A percentile compares a stretch with the other conserved stretches of the same genome.
Conservation (phyloP, 768 basidiomycete genomes). For the Lepiota brunneoincarnata region DNA sequence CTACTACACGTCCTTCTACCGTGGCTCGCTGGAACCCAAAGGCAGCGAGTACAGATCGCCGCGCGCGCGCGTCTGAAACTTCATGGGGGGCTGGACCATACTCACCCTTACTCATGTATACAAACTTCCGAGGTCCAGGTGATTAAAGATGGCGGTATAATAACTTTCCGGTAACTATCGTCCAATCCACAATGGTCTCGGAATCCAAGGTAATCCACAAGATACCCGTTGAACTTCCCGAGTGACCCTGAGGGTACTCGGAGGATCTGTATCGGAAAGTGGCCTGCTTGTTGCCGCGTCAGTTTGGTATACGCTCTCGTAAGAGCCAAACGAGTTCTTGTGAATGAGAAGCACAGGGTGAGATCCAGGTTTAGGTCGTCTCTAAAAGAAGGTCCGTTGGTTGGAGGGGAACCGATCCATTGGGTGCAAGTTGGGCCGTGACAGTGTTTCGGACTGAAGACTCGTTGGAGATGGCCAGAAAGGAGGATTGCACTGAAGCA, state of each 20-base stretch:
- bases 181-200: background rate
- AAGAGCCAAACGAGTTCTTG: no score
- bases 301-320: no score
- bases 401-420: no score
- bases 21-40: background rate
- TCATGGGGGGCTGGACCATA: background rate
- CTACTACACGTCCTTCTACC: background rate
- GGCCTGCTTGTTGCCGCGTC: no score
- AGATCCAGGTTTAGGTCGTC: no score
- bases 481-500: no score
- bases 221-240: background rate
- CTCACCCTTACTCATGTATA: background rate
- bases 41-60: background rate
- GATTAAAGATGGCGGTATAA: background rate
- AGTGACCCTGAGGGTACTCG: background rate
- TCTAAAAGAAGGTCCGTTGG: no score
- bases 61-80: background rate
- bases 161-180: conserved; percentile 2
- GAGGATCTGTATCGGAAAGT: background rate
- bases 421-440: no score
- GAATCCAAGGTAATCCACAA: background rate
- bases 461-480: no score
- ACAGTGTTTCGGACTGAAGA: no score
- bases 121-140: background rate
- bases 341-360: no score